Evolutionary conservation across 352 stramenopile genomes (phyloP), one percentile per base, ranked within the genome.

Genomic region (Globisporangium nunn): DNA sequence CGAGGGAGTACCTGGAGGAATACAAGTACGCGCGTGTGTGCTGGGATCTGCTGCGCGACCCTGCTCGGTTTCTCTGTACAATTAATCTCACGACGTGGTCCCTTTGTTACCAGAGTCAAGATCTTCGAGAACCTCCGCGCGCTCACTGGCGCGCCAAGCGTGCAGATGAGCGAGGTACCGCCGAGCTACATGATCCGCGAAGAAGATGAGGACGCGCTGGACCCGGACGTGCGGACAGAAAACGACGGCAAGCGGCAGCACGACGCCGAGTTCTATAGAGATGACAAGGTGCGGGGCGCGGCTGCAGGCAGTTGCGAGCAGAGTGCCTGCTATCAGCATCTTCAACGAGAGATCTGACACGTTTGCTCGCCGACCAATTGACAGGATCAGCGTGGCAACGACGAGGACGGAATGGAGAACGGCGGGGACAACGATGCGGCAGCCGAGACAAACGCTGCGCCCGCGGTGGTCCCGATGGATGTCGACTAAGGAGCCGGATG

Each of bases 51-150:
- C 23, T 23, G 23, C 23, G 23, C 23, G 23, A 23, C 23, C 23
- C 23, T 23, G 23, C 23, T 23, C 23, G 23, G 23, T 23, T 23
- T 23, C 23, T 23, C 23, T 23, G 1, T 23, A 23, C 23, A 23
- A 23, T 23, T 23, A 23, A 23, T 23, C 23, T 23, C 23, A 23
- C 23, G 23, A 23, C 23, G 23, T 23, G 23, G 23, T 23, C 23
- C 23, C 23, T 10, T 17, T 2, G 15, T 59, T 23, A 23, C 6
- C 4, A 94, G 81, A 57, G 71, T 75, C 47, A 90, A 91, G 72
- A 90, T 94, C 45, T 92, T 92, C 62, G 84, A 94, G 63, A 83
- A 94, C 56, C 66, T 94, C 15, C 68, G 77, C 23, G 77, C 81
- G 0, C 56, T 94, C 14, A 84, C 74, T 23, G 84, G 84, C 17